Base-by-base conservation (phyloP, 495 filamentous ascomycete genomes). In the Clohesyomyces aquaticus region DNA sequence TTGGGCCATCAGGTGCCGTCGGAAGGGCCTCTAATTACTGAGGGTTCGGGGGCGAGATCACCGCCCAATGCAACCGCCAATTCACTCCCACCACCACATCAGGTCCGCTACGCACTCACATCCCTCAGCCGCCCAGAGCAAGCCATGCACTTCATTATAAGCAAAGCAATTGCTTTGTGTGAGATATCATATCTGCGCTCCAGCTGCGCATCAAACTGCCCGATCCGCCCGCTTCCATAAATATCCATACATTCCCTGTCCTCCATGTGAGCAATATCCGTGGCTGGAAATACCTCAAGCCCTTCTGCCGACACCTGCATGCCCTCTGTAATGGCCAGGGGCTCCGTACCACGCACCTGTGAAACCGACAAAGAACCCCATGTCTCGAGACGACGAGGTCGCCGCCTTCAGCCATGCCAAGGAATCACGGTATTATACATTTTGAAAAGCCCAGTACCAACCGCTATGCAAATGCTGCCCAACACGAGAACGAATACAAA, bases 401-500 rank as follows among this genome's bases (percentile, higher is more conserved):
- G 4, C 53, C 41, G 19, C 19, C 53, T 28, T 58, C 4, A 8
- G 9, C 2, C 21, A 11, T 41, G 22, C 14, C 28, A 12, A 28
- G 1, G 35, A 11, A 42, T 1, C 23, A 4, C 19, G 18, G 43
- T 61, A 61, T 38, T 54, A 38, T 54, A 61, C 48, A 54, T 54
- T 11, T 18, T 29, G 25, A 45, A 10, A 54, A 61, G 3, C 43
- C 42, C 18, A 18, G 61, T 55, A 47, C 62, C 62, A 1, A 23
- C 12, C 55, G 62, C 62, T 65, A 59, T 65, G 62, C 54, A 47
- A 59, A 16, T 56, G 27, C 21, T 19, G 29, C 18, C 27, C 47
- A n/a, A 54, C 22, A 32, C 43, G 52, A 16, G 43, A 14, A 8
- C 28, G 16, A 10, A 25, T 42, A n/a, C 46, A 18, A 41, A 41